Base-by-base conservation (phyloP, 768 basidiomycete species). In the Omphalotus guepiniiformis region DNA sequence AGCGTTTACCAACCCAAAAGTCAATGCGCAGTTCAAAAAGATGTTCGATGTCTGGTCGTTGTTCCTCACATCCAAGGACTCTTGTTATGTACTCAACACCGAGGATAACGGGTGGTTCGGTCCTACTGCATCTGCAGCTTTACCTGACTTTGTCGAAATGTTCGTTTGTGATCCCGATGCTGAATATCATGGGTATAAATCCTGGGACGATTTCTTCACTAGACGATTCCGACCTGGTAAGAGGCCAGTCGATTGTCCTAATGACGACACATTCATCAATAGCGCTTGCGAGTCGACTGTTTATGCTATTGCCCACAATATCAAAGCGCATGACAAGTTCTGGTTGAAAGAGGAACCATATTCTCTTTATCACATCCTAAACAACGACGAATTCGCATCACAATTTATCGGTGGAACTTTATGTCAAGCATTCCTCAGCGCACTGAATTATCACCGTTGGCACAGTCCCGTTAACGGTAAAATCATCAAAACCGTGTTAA, bases 261-360 rank as follows among this genome's bases (percentile, higher is more conserved):
- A 62, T 0, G 54, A 59, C 16, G 48, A 63, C 37, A 27, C 61
- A 23, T 52, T 79, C 51, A 64, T 84, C 55, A 70, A 63, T 48
- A 72, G 66, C 50, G 63, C 75, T 9, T 83, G 81, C 65, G 82
- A 85, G 57, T 78, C 76, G 15, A 68, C 61, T 16, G 58, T 77
- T 3, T 72, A 76, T 58, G 63, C 68, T 30, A 65, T 78, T 35
- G 61, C 59, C 2, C 23, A 36, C 27, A 50, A 74, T 46, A 71
- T 78, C 27, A 55, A 74, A 42, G 58, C 56, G 2, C 58, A 57
- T 4, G 78, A 80, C 45, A 54, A 58, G 27, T 82, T 84, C 61
- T 84, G 79, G 80, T 54, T 82, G 59, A 84, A 85, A 57, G 77
- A 71, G 0, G 66, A 82, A 55, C 72, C 75, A 0, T 85, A 84